Evolutionary conservation across 2,329 filamentous ascomycete genomes (phyloP).

Genomic region (Aspergillus niger): DNA sequence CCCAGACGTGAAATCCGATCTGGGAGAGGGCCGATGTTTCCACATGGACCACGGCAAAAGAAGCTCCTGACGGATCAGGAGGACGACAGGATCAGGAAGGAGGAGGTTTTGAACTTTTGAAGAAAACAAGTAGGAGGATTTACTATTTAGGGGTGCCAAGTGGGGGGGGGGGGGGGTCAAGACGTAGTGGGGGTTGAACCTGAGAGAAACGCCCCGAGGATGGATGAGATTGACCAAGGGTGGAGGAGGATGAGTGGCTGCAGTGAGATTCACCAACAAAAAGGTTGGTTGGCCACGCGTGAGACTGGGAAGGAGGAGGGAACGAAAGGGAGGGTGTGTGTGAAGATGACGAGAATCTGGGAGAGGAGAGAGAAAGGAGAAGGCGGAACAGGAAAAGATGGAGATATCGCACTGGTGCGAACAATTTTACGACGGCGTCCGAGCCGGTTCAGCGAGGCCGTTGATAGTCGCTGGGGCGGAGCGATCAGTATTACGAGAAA

Average conservation of each 20-base stretch:
- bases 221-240: conserved; percentile 2
- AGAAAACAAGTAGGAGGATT: conserved; percentile 7
- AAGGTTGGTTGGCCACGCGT: not conserved
- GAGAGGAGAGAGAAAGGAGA: conserved; percentile 7
- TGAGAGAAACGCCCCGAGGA: conserved; percentile 3
- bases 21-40: conserved; percentile 44
- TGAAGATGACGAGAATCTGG: conserved; percentile 3
- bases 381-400: conserved; percentile 15
- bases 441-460: conserved; percentile 18
- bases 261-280: not conserved
- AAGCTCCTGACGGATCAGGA: conserved; percentile 20
- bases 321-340: not conserved
- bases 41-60: conserved; percentile 36
- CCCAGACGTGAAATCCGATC: conserved; percentile 42
- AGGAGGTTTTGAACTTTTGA: conserved; percentile 1
- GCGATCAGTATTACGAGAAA: not conserved
- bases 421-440: conserved; percentile 25
- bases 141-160: conserved; percentile 19
- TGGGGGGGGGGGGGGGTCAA: conserved; percentile 15
- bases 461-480: conserved; percentile 16
- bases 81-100: conserved; percentile 20
- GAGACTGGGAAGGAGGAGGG: conserved; percentile 2
- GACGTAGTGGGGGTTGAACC: conserved; percentile 13
- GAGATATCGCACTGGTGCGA: conserved; percentile 21
- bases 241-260: not conserved